Evolutionary conservation across 305 asterid species (phyloP).

Genomic region (Fraxinus xanthoxyloides): DNA sequence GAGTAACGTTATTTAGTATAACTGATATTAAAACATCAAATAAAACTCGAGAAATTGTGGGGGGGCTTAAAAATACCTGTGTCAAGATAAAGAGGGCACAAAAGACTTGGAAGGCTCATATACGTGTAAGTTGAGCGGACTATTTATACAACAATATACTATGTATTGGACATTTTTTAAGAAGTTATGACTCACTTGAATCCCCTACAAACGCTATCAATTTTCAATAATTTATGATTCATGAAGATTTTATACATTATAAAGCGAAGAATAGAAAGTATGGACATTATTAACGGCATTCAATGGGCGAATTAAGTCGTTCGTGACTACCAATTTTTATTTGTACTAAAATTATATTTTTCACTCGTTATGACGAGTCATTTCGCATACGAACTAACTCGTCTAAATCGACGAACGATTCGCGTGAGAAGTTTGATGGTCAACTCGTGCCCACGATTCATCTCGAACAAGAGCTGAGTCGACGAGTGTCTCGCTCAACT

Average conservation of each 20-base stretch:
- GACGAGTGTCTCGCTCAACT: not conserved
- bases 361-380: not conserved
- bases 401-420: not conserved
- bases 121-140: not conserved
- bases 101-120: not conserved
- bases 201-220: not conserved
- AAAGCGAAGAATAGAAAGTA: not conserved
- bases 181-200: not conserved
- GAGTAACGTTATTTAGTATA: too few species aligned
- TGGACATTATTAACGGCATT: not conserved
- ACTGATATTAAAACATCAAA: too few species aligned
- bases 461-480: not conserved
- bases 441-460: not conserved
- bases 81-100: not conserved
- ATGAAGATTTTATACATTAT: not conserved
- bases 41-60: too few species aligned
- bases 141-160: not conserved
- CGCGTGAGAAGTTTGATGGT: too few species aligned
- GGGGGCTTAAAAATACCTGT: not conserved
- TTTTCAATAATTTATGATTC: not conserved
- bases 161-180: not conserved
- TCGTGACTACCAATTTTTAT: not conserved
- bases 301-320: too few species aligned
- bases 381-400: not conserved
- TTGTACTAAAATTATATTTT: too few species aligned